Evolutionary conservation across 768 basidiomycete genomes (phyloP).

Genomic region (Tephrocybe sp.): DNA sequence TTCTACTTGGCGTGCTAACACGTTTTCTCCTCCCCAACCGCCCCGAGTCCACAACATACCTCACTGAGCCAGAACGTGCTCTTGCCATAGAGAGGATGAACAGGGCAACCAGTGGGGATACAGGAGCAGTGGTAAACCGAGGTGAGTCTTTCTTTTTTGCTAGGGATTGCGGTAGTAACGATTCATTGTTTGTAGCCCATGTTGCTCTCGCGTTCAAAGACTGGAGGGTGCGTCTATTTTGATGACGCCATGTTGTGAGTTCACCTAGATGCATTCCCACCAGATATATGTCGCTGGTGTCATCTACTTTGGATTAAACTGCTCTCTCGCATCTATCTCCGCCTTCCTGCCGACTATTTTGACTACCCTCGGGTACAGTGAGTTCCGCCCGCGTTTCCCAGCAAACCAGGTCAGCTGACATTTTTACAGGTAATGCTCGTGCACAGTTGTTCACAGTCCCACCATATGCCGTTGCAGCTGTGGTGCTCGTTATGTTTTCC

Average conservation of each 20-base stretch:
- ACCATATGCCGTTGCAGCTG: constrained; percentile 71
- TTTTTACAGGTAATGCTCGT: constrained; percentile 49
- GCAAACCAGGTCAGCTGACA: constrained; percentile 5
- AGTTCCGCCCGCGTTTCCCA: constrained; percentile 21
- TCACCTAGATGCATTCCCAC: neutral
- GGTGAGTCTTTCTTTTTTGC: constrained; percentile 29
- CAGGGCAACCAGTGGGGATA: constrained; percentile 62
- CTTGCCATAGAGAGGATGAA: constrained; percentile 69
- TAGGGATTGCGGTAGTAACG: neutral
- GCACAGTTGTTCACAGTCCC: constrained; percentile 79
- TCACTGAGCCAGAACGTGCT: constrained; percentile 51
- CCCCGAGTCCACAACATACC: constrained; percentile 64
- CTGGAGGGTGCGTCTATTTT: constrained; percentile 55
- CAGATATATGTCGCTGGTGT: constrained; percentile 65
- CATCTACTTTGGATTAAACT: constrained; percentile 77
- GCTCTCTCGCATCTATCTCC: constrained; percentile 73
- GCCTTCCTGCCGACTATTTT: constrained; percentile 86
- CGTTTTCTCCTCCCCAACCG: constrained; percentile 61
- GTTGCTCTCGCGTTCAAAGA: constrained; percentile 62
- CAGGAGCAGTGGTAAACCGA: constrained; percentile 62
- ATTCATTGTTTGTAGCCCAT: constrained; percentile 43
- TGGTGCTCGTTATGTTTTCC: constrained; percentile 57
- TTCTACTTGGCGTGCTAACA: constrained; percentile 57
- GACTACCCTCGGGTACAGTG: constrained; percentile 68
- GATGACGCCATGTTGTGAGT: constrained; percentile 1